These are phyloP conservation scores for Kalanchoe fedtschenkoi DNA, from an alignment of 164 flowering plant genomes.

Conservation along the genomic window DNA sequence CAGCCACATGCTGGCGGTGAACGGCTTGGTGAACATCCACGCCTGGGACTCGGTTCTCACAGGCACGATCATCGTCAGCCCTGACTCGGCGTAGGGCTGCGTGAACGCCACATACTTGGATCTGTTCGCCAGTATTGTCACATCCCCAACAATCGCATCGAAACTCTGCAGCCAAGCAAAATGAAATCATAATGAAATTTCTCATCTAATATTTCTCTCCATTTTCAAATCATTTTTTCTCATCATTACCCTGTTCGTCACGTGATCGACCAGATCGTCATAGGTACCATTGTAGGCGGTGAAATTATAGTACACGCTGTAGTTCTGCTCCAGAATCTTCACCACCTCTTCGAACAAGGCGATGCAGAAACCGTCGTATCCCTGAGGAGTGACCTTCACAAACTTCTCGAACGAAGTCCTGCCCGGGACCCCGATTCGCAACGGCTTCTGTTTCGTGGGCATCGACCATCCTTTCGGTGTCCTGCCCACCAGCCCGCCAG, in stretches of 20 bases:
- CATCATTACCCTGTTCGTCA: slow-evolving; percentile 28
- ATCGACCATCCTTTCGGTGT: slow-evolving; percentile 43
- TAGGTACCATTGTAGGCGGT: slow-evolving; percentile 15
- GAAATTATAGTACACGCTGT: slow-evolving; percentile 23
- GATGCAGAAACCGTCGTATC: slow-evolving; percentile 40
- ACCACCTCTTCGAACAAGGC: slow-evolving; percentile 28
- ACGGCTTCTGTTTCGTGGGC: slow-evolving; percentile 20
- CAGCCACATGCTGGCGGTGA: slow-evolving; percentile 41
- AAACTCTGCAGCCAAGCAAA: slow-evolving; percentile 16
- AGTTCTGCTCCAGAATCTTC: slow-evolving; percentile 15
- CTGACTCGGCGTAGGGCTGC: slow-evolving; percentile 41
- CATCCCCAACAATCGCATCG: slow-evolving; percentile 41
- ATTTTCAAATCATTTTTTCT: neutral
- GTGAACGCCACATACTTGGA: slow-evolving; percentile 34
- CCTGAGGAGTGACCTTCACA: slow-evolving; percentile 19
- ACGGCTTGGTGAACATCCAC: slow-evolving; percentile 44
- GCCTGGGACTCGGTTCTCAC: slow-evolving; percentile 13
- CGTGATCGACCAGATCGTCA: slow-evolving; percentile 20
- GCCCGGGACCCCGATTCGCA: slow-evolving; percentile 44
- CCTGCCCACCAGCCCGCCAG: slow-evolving; percentile 13
- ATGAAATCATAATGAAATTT: neutral
- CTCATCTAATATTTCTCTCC: neutral
- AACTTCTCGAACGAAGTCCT: slow-evolving; percentile 26
- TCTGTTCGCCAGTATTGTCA: slow-evolving; percentile 33
- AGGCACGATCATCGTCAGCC: slow-evolving; percentile 31